These are phyloP conservation scores for Penicillium lagena DNA, from an alignment of 495 filamentous ascomycete genomes.

Conservation along the genomic window DNA sequence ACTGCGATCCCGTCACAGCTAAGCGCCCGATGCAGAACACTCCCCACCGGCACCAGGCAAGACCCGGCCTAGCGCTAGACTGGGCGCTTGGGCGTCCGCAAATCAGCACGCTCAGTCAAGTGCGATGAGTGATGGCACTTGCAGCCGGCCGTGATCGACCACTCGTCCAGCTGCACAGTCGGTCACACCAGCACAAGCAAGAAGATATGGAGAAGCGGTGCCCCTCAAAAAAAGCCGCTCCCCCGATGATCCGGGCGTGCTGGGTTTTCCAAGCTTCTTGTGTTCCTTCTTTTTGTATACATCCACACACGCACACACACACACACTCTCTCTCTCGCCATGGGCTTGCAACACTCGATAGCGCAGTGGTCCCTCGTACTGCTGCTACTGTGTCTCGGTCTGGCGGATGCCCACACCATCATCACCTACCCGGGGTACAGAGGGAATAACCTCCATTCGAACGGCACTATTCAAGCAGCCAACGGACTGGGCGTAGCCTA, in stretches of 20 bases:
- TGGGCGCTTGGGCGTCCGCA: slow-evolving; percentile 1
- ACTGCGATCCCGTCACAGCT: no score
- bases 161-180: background rate
- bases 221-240: slow-evolving; percentile 23
- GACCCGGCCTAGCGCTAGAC: background rate
- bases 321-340: slow-evolving; percentile 11
- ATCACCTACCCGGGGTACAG: slow-evolving; percentile 92
- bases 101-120: slow-evolving; percentile 3
- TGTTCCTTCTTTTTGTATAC: background rate
- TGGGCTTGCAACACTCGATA: slow-evolving; percentile 30
- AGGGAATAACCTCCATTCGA: slow-evolving; percentile 86
- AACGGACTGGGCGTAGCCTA: slow-evolving; percentile 42
- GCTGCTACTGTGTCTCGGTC: slow-evolving; percentile 40
- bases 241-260: no score
- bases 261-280: background rate
- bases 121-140: slow-evolving; percentile 12
- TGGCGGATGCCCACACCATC: slow-evolving; percentile 73
- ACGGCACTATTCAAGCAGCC: slow-evolving; percentile 45
- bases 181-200: background rate
- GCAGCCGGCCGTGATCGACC: slow-evolving; percentile 5
- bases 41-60: no score
- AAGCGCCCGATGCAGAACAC: no score
- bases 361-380: slow-evolving; percentile 43
- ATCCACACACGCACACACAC: slow-evolving; percentile 1
- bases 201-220: background rate